Percentiles rank a stretch among this genome's conserved stretches.
phyloP scores from a whole-genome alignment of 2,329 filamentous ascomycete species.

The Beauveria caledonica region DNA sequence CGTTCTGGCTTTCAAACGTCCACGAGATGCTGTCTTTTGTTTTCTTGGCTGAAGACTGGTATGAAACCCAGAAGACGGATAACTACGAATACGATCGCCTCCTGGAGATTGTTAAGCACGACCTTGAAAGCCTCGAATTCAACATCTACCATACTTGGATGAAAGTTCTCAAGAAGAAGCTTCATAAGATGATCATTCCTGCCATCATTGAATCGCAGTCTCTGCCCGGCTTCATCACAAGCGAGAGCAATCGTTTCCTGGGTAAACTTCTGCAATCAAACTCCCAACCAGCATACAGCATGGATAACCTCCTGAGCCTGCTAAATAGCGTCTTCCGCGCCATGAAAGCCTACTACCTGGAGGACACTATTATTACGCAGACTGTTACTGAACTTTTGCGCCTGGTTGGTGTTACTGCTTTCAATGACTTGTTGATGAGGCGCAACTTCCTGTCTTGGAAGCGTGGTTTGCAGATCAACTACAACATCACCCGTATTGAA shows the following conservation, averaged over 20 bases:
- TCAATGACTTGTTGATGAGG: constrained; percentile 96
- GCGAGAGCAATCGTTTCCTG: constrained; percentile 95
- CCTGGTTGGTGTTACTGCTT: constrained; percentile 92
- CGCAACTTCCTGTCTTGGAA: constrained; percentile 99
- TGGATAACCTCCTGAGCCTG: constrained; percentile 94
- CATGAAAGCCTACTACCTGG: constrained; percentile 97
- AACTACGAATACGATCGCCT: constrained; percentile 98
- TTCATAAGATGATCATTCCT: constrained; percentile 99
- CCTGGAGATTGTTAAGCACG: constrained; percentile 97
- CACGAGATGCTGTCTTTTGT: constrained; percentile 99
- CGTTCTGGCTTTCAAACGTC: constrained; percentile 98
- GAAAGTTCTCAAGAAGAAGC: constrained; percentile 99
- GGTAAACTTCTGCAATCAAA: constrained; percentile 91
- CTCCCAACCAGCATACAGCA: constrained; percentile 92
- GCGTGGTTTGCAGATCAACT: constrained; percentile 97
- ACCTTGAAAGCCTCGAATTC: constrained; percentile 95
- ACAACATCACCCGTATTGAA: constrained; percentile 98
- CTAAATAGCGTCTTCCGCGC: constrained; percentile 97
- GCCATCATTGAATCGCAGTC: constrained; percentile 99
- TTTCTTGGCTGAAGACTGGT: constrained; percentile 98
- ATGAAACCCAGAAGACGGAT: constrained; percentile 97
- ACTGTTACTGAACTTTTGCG: constrained; percentile 89
- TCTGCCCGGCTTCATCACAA: constrained; percentile 94
- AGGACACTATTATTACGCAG: constrained; percentile 92
- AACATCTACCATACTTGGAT: constrained; percentile 99